Base-by-base conservation (phyloP, 768 basidiomycete species). In the Tephrocybe sp. region DNA sequence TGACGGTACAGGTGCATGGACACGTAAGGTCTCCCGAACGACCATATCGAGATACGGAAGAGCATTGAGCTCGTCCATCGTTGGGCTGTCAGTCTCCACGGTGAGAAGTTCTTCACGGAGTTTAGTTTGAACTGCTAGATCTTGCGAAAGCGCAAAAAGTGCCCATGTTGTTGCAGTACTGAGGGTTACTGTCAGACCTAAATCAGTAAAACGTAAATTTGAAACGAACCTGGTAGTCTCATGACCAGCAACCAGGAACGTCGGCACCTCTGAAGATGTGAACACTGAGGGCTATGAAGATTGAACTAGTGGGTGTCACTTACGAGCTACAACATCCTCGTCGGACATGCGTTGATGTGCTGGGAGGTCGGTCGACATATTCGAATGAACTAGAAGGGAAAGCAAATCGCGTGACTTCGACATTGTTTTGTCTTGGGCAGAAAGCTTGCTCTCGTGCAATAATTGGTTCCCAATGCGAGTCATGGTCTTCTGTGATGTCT, bases 1-100 rank as follows among this genome's bases (percentile, higher is more conserved):
- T 5, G 53, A 54, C 0, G 74, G 64, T 2, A 86, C 75, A 0
- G 83, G 83, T 0, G 84, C 45, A 53, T 86, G 73, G 1, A 84
- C 43, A 0, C 86, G 78, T 49, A 88, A 63, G 0, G 75, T 79
- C 65, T 88, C 86, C 8, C 79, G 76, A 2, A 85, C 70, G 11
- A 86, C 76, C 17, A 71, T 71, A 55, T 89, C 89, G n/a, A 91
- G 80, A 58, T 86, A 88, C 0, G 84, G 76, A 3, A 92, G 71
- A 2, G 76, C 70, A 48, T 80, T 77, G 1, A 91, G 74, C 26
- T 84, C 76, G 26, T 90, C 88, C 83, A 89, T 87, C 3, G 76
- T 74, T 2, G 87, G 86, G 0, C 67, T 78, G 9, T 86, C 80
- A 0, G 79, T 82, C 0, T 72, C 59, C 10, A 84, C 68, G 0